Conservation (phyloP, 805 yeast genomes). For the Candida andamanensis region DNA sequence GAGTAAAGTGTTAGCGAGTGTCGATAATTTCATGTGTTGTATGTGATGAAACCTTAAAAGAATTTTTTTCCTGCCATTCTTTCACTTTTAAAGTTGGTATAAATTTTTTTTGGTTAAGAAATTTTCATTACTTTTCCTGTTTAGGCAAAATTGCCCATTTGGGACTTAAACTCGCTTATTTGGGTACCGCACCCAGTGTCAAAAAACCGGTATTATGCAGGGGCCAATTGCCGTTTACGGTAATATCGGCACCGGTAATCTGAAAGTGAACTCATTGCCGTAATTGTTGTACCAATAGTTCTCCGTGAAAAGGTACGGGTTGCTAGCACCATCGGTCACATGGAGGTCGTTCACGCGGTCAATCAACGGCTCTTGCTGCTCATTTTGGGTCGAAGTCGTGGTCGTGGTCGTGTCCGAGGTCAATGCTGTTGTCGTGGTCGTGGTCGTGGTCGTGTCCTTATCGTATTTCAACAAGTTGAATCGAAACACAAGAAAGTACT, state of each 20-base stretch:
- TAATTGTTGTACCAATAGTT: conserved; percentile 18
- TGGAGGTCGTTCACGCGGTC: neutral
- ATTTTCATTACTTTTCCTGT: too few species aligned
- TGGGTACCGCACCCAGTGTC: too few species aligned
- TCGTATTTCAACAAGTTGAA: conserved; percentile 29
- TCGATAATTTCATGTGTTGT: conserved; percentile 12
- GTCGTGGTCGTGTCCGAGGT: neutral
- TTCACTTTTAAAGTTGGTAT: too few species aligned
- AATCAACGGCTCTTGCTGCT: neutral
- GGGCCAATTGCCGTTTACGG: too few species aligned
- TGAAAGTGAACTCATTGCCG: conserved; percentile 26
- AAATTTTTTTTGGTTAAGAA: too few species aligned
- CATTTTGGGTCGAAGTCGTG: neutral
- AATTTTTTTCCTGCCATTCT: too few species aligned
- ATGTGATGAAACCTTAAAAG: too few species aligned
- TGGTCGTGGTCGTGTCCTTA: conserved; percentile 2
- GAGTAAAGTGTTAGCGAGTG: conserved; percentile 12
- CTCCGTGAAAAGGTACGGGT: conserved; percentile 7
- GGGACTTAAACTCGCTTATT: too few species aligned
- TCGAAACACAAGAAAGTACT: conserved; percentile 31
- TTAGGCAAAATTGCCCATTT: too few species aligned
- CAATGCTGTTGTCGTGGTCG: neutral
- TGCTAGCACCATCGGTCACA: neutral
- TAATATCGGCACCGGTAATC: conserved; percentile 21
- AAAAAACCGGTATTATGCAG: too few species aligned